Evolutionary conservation across 2,329 filamentous ascomycete genomes (phyloP).

Genomic region (Pseudovirgaria hyperparasitica): DNA sequence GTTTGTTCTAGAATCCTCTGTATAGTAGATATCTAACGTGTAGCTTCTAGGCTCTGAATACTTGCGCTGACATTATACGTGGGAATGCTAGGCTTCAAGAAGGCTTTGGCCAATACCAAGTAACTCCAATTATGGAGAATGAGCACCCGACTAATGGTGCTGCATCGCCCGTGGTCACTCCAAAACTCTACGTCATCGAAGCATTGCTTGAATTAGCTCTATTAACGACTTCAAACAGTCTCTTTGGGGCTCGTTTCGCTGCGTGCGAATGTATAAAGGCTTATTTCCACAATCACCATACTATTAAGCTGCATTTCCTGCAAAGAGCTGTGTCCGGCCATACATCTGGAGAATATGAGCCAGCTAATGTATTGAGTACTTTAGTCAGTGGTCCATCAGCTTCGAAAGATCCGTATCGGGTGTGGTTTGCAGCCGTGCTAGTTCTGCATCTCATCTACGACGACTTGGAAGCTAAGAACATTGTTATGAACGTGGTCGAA

Average conservation of each 20-base stretch:
- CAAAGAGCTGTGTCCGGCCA: slow-evolving; percentile 82
- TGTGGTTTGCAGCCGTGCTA: slow-evolving; percentile 81
- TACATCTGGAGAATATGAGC: slow-evolving; percentile 61
- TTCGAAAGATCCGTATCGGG: slow-evolving; percentile 69
- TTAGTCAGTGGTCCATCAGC: slow-evolving; percentile 55
- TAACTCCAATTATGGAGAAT: slow-evolving; percentile 45
- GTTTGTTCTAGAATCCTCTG: slow-evolving; percentile 29
- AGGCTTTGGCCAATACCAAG: slow-evolving; percentile 75
- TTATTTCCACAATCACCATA: slow-evolving; percentile 72
- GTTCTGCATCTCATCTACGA: slow-evolving; percentile 78
- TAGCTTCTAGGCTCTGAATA: slow-evolving; percentile 54
- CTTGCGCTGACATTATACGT: slow-evolving; percentile 79
- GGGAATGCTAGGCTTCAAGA: slow-evolving; percentile 73
- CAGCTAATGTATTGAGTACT: slow-evolving; percentile 78
- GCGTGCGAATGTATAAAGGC: slow-evolving; percentile 86
- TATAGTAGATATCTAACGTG: slow-evolving; percentile 1
- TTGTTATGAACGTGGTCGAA: slow-evolving; percentile 73
- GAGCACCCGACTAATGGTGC: slow-evolving; percentile 25
- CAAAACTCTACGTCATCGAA: slow-evolving; percentile 80
- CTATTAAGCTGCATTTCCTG: slow-evolving; percentile 76
- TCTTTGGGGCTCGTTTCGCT: slow-evolving; percentile 71
- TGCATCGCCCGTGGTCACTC: slow-evolving; percentile 35
- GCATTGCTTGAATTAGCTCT: slow-evolving; percentile 76
- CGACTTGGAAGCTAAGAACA: slow-evolving; percentile 62
- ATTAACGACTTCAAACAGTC: slow-evolving; percentile 49